phyloP scores from a whole-genome alignment of 192 early-diverging fungal genomes.

The Coemansia sp. region DNA sequence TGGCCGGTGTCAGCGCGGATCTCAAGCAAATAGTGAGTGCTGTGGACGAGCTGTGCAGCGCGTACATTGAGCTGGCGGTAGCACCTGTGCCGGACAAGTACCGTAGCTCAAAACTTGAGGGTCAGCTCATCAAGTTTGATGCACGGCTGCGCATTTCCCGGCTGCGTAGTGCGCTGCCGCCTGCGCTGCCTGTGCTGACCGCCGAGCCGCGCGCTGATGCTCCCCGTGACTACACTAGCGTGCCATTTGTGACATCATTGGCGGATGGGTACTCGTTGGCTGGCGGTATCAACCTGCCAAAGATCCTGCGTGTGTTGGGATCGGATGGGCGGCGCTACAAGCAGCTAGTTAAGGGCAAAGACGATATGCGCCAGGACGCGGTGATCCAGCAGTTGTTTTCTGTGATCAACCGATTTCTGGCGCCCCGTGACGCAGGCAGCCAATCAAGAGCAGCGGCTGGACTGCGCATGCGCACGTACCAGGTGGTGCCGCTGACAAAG shows the following conservation, averaged over 20 bases:
- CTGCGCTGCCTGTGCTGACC: constrained; percentile 38
- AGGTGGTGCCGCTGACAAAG: constrained; percentile 86
- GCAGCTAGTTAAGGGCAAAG: constrained; percentile 61
- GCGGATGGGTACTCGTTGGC: constrained; percentile 41
- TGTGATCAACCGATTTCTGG: constrained; percentile 63
- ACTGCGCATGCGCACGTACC: constrained; percentile 59
- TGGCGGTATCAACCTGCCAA: constrained; percentile 55
- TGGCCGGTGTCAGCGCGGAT: constrained; percentile 13
- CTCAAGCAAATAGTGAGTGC: constrained; percentile 28
- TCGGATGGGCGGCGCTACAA: constrained; percentile 49
- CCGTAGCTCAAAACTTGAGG: constrained; percentile 25
- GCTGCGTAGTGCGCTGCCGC: constrained; percentile 37
- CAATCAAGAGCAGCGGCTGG: constrained; percentile 10
- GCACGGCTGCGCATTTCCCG: constrained; percentile 23
- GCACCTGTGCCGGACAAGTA: constrained; percentile 42
- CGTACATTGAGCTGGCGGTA: constrained; percentile 46
- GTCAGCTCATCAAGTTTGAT: constrained; percentile 29
- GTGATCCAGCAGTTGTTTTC: constrained; percentile 67
- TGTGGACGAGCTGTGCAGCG: constrained; percentile 40
- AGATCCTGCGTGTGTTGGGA: constrained; percentile 43
- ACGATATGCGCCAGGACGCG: constrained; percentile 78
- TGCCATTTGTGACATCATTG: constrained; percentile 39
- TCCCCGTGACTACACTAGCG: constrained; percentile 38
- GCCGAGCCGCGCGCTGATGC: constrained; percentile 25
- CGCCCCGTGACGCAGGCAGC: constrained; percentile 1